Conservation (phyloP, 441 rosid species). For the Brassica balearica region DNA sequence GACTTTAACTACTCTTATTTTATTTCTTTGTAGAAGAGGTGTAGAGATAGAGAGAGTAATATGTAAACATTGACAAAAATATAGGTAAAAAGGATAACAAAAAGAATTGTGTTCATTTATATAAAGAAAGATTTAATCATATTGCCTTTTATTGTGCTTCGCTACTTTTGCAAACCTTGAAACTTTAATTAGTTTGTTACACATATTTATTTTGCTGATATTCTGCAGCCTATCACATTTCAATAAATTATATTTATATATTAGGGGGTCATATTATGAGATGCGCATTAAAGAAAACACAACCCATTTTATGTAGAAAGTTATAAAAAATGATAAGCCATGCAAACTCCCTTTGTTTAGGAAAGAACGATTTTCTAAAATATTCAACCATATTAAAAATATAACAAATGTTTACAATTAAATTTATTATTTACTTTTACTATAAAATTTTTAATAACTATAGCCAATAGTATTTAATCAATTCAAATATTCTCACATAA, state of each 20-base stretch:
- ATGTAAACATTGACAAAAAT: slow-evolving; percentile 19
- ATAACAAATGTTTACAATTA: too few relatives aligned
- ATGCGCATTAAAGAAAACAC: neutral
- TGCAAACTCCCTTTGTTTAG: neutral
- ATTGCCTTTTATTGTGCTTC: slow-evolving; percentile 35
- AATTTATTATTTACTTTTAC: too few relatives aligned
- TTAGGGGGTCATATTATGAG: slow-evolving; percentile 1
- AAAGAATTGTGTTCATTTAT: slow-evolving; percentile 20
- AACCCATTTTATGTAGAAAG: neutral
- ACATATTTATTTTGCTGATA: neutral
- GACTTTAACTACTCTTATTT: too few relatives aligned
- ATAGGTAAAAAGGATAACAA: slow-evolving; percentile 16
- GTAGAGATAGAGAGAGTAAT: neutral
- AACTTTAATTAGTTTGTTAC: neutral
- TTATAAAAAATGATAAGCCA: slow-evolving; percentile 1
- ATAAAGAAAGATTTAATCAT: slow-evolving; percentile 14
- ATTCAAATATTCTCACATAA: too few relatives aligned
- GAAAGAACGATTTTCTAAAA: neutral
- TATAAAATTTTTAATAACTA: too few relatives aligned
- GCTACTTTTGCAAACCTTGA: slow-evolving; percentile 20
- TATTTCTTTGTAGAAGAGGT: neutral
- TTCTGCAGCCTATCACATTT: neutral
- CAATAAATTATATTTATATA: neutral
- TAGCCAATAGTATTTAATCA: too few relatives aligned
- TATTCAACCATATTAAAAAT: too few relatives aligned